Conservation (phyloP, 148 eudicot species). For the Diospyros lotus region DNA sequence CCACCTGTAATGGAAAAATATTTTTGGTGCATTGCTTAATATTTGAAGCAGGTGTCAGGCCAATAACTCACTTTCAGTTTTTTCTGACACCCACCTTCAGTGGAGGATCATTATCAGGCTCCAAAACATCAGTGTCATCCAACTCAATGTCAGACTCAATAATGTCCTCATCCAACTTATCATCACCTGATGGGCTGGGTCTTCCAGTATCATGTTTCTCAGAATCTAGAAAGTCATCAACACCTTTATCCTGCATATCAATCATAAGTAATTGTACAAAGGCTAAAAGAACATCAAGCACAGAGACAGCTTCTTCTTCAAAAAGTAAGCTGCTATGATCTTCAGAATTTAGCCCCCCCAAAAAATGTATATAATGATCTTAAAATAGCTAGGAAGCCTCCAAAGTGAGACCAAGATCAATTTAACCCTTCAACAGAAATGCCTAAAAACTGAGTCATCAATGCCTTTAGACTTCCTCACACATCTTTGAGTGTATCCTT, state of each 20-base stretch:
- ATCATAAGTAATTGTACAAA: conserved; percentile 6
- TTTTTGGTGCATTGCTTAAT: background rate
- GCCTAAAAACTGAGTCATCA: no score
- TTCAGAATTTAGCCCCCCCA: background rate
- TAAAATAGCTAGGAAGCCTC: no score
- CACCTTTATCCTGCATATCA: conserved; percentile 29
- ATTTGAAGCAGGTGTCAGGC: background rate
- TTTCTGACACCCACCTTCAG: conserved; percentile 36
- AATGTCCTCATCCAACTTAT: conserved; percentile 32
- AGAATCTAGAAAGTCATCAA: conserved; percentile 12
- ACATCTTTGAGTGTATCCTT: no score
- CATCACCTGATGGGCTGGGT: conserved; percentile 14
- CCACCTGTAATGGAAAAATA: conserved; percentile 46
- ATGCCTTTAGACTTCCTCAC: no score
- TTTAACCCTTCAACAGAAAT: no score
- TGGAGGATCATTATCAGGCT: conserved; percentile 66
- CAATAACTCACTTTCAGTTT: background rate
- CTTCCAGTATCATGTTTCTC: conserved; percentile 14
- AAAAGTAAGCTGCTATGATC: background rate
- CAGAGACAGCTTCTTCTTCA: background rate
- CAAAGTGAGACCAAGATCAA: no score
- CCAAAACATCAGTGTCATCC: conserved; percentile 53
- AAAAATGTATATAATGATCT: background rate
- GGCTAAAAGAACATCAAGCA: background rate
- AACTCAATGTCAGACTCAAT: conserved; percentile 65